These are phyloP conservation scores for Solanum bulbocastanum DNA, from an alignment of 257 asterid genomes.

Conservation along the genomic window DNA sequence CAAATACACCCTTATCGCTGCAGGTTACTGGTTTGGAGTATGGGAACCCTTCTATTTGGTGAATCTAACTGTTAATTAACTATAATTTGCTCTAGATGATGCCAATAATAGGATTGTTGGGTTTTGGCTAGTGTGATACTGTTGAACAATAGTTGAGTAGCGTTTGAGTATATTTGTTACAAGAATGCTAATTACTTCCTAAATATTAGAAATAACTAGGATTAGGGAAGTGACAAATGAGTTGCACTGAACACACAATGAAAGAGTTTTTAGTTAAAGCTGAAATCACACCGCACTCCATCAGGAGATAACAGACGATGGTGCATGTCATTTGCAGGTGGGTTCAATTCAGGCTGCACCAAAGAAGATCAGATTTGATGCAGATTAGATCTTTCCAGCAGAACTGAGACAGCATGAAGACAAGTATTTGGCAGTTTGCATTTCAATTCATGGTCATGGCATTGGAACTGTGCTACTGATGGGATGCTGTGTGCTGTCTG, in stretches of 20 bases:
- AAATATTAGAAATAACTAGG: neutral
- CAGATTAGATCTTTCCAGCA: constrained; percentile 13
- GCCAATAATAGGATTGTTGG: neutral
- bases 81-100: neutral
- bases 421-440: neutral
- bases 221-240: neutral
- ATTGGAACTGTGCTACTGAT: neutral
- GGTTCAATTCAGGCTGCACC: constrained; percentile 49
- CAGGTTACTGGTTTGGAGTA: neutral
- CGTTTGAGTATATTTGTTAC: neutral
- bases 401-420: neutral
- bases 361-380: constrained; percentile 65
- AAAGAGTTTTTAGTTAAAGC: neutral
- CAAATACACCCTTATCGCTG: neutral
- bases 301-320: neutral
- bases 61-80: neutral
- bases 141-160: neutral
- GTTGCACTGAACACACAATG: neutral
- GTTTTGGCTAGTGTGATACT: neutral
- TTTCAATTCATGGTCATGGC: neutral
- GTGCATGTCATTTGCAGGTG: constrained; percentile 31
- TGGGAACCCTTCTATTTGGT: neutral
- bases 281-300: neutral
- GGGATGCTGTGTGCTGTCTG: neutral
- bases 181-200: neutral